Percentiles rank a stretch among this genome's conserved stretches.
These are phyloP conservation scores for Madurella mycetomatis DNA, from an alignment of 2,329 filamentous ascomycete species.

Conservation along the genomic window DNA sequence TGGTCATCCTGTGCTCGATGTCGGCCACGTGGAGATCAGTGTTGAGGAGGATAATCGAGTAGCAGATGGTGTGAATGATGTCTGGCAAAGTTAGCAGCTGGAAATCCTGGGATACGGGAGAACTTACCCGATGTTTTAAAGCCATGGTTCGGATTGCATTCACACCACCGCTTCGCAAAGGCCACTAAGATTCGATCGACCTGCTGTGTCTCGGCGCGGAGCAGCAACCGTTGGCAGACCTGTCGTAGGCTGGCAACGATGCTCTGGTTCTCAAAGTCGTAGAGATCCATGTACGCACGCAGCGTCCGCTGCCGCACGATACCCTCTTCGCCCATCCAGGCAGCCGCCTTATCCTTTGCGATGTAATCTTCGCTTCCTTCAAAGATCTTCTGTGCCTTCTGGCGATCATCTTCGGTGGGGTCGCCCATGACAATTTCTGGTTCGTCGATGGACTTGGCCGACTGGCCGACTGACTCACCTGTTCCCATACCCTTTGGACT, in stretches of 20 bases:
- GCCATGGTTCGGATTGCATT: constrained; percentile 86
- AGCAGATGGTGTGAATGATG: constrained; percentile 95
- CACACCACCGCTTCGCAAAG: constrained; percentile 86
- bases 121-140: constrained; percentile 79
- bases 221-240: constrained; percentile 73
- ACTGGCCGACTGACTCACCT: constrained; percentile 18
- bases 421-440: constrained; percentile 55
- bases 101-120: constrained; percentile 14
- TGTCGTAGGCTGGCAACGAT: constrained; percentile 73
- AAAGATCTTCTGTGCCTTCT: constrained; percentile 77
- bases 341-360: constrained; percentile 71
- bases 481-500: constrained; percentile 31
- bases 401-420: constrained; percentile 63
- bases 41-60: constrained; percentile 90
- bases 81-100: constrained; percentile 49
- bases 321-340: constrained; percentile 80
- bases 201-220: constrained; percentile 93
- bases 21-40: constrained; percentile 94
- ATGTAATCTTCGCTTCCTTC: constrained; percentile 81
- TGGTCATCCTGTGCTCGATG: constrained; percentile 95
- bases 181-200: constrained; percentile 90
- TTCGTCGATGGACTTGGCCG: constrained; percentile 48
- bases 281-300: constrained; percentile 84
- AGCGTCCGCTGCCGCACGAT: constrained; percentile 54
- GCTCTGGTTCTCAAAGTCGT: constrained; percentile 78